A percentile compares a stretch with the other conserved stretches of the same genome.
Conservation (phyloP, 257 asterid species). For the Penstemon davidsonii region DNA sequence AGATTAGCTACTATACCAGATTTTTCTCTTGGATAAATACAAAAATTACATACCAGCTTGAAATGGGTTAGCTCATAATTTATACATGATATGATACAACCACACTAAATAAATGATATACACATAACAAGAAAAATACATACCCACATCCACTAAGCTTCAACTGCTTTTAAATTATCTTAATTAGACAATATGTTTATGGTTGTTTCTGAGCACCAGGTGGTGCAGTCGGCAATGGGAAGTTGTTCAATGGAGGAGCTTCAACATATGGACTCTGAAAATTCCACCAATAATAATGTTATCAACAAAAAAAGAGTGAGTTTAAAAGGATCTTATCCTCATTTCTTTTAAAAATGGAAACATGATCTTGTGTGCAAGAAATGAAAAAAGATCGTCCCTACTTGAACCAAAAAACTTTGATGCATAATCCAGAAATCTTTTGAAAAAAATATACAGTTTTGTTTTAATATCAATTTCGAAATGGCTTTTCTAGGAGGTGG, state of each 20-base stretch:
- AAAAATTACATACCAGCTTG: no score
- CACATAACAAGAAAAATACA: constrained; percentile 32
- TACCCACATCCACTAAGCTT: constrained; percentile 26
- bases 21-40: no score
- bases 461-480: background rate
- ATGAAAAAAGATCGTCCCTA: no score
- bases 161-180: constrained; percentile 13
- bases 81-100: constrained; percentile 26
- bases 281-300: constrained; percentile 7
- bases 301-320: constrained; percentile 5
- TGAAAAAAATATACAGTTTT: background rate
- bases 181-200: constrained; percentile 25
- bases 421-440: no score
- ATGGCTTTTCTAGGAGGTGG: no score
- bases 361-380: no score
- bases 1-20: no score
- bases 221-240: constrained; percentile 95
- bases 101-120: constrained; percentile 31
- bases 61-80: background rate
- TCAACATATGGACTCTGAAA: constrained; percentile 95
- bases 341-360: no score
- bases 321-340: background rate
- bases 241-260: constrained; percentile 63
- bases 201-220: constrained; percentile 76
- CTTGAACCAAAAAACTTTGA: no score